These are phyloP conservation scores for Ceratocystis cacaofunesta DNA, from an alignment of 2,329 filamentous ascomycete genomes.

Conservation along the genomic window DNA sequence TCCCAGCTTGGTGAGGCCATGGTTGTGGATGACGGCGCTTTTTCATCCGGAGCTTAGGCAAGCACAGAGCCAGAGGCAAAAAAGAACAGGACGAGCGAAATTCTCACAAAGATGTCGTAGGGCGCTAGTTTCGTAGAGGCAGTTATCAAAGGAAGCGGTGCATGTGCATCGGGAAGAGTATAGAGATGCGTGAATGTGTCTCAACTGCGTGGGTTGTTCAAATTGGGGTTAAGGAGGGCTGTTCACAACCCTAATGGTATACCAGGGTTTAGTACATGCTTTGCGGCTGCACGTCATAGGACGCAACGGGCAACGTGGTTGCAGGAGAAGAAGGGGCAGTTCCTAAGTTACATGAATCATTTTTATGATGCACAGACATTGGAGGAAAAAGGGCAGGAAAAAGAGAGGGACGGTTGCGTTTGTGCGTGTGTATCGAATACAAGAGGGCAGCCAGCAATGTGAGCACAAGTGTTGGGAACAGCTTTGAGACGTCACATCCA, in stretches of 20 bases:
- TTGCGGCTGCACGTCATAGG: background rate
- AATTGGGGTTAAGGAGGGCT: background rate
- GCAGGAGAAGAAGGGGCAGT: background rate
- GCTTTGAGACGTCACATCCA: too few species aligned
- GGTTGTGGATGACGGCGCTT: conserved; percentile 21
- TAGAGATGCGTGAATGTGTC: background rate
- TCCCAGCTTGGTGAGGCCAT: conserved; percentile 57
- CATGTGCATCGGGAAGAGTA: background rate
- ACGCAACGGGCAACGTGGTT: background rate
- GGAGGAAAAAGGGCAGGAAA: background rate
- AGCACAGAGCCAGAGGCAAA: background rate
- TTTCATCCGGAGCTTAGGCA: conserved; percentile 6
- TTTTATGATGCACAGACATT: background rate
- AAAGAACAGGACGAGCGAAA: background rate
- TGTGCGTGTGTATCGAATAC: background rate
- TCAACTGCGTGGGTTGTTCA: too few species aligned
- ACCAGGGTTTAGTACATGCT: background rate
- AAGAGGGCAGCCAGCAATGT: background rate
- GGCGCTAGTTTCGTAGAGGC: too few species aligned
- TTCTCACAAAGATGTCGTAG: background rate
- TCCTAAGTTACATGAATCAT: background rate
- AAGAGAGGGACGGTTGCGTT: background rate
- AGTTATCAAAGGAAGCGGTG: too few species aligned
- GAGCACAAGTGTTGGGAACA: too few species aligned
- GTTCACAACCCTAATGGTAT: background rate